Base-by-base conservation (phyloP, 805 yeast genomes). In the Saccharomycopsis sp. region DNA sequence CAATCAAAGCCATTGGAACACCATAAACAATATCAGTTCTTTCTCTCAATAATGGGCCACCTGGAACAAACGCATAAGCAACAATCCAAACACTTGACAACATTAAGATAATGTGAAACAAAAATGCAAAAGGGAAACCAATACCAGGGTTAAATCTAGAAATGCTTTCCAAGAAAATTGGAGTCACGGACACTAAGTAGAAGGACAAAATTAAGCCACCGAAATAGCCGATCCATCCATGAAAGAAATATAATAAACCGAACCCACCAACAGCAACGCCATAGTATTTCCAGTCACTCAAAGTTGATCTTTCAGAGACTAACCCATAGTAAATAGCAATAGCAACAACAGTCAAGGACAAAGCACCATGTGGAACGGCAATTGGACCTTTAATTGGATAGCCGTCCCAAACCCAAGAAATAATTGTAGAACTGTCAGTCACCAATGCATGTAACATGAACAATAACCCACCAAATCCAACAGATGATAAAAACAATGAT, bases 31-130 rank as follows among this genome's bases (percentile, higher is more conserved):
- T 62, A 60, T 87, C 95, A 1, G 93, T 81, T 60, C 96, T 75
- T 63, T 93, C 98, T 58, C 98, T 76, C 41, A 93, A 68, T 19
- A 84, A 50, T 59, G 82, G 81, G 6, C 98, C 98, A 49, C 86
- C 89, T 8, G 98, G 98, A 38, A 93, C 98, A 66, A 93, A 93
- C 0, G 98, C 97, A 62, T 93, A 93, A 0, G 98, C 98, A 38
- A 93, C 97, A 35, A 84, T 81, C 97, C 97, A 90, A 41, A 90
- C 95, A 61, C 88, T 90, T 4, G 84, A 94, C 50, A 93, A 69
- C 21, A 81, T 70, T 29, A 85, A 59, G 3, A 82, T 39, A 41
- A 79, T 67, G 51, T 73, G 65, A 37, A 75, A 53, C 4, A 78
- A 56, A 45, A 75, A 74, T 0, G 75, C 72, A 2, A 73, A 46